phyloP scores from a whole-genome alignment of 2,329 filamentous ascomycete species.

The Aspergillus quadricinctus region DNA sequence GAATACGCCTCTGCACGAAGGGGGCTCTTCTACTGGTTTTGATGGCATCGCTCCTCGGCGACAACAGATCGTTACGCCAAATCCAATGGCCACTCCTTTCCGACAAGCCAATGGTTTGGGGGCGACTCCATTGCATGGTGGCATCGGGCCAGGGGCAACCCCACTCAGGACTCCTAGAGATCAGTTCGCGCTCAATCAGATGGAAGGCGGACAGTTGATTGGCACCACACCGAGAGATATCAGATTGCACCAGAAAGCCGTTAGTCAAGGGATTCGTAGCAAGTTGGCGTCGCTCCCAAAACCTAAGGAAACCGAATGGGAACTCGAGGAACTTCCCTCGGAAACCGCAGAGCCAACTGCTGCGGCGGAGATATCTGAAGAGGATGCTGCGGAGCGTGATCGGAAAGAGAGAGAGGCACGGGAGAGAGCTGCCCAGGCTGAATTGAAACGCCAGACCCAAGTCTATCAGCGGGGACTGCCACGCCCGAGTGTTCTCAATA shows the following conservation, averaged over 20 bases:
- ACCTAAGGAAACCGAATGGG: slow-evolving; percentile 91
- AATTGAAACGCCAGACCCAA: slow-evolving; percentile 79
- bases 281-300: slow-evolving; percentile 76
- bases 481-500: slow-evolving; percentile 68
- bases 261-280: slow-evolving; percentile 61
- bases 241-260: slow-evolving; percentile 63
- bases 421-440: slow-evolving; percentile 62
- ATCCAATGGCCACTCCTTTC: slow-evolving; percentile 88
- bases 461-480: slow-evolving; percentile 85
- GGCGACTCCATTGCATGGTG: slow-evolving; percentile 59
- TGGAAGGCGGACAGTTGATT: slow-evolving; percentile 61
- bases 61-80: slow-evolving; percentile 83
- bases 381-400: slow-evolving; percentile 71
- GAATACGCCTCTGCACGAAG: slow-evolving; percentile 83
- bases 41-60: slow-evolving; percentile 76
- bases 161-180: slow-evolving; percentile 86
- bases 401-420: slow-evolving; percentile 58
- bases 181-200: slow-evolving; percentile 74
- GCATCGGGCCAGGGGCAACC: slow-evolving; percentile 67
- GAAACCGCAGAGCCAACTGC: slow-evolving; percentile 61
- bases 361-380: slow-evolving; percentile 53
- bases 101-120: slow-evolving; percentile 62
- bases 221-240: slow-evolving; percentile 74
- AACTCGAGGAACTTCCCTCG: slow-evolving; percentile 78
- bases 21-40: slow-evolving; percentile 77